Conservation (phyloP, 2,329 filamentous ascomycete genomes). For the Alternaria dauci region DNA sequence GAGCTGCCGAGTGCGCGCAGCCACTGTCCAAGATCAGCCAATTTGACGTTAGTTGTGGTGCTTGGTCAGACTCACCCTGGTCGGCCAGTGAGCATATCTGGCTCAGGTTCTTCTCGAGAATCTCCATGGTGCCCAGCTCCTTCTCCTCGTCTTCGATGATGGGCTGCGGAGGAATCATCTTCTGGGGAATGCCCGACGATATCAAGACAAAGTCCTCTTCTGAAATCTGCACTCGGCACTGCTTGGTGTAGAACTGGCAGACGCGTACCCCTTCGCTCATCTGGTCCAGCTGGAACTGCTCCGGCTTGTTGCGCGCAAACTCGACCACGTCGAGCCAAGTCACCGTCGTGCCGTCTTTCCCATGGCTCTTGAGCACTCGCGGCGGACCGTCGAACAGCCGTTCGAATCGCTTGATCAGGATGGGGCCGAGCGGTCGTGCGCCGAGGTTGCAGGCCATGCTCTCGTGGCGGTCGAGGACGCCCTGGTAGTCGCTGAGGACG, state of each 20-base stretch:
- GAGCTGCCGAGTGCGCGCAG: conserved; percentile 76
- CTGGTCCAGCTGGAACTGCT: conserved; percentile 77
- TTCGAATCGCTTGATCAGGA: conserved; percentile 85
- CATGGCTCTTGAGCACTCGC: conserved; percentile 68
- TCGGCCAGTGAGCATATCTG: conserved; percentile 83
- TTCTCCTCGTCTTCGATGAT: conserved; percentile 87
- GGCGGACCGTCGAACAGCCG: conserved; percentile 85
- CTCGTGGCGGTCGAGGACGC: conserved; percentile 83
- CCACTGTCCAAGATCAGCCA: conserved; percentile 57
- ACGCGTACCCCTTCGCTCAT: conserved; percentile 73
- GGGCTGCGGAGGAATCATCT: conserved; percentile 80
- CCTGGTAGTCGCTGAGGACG: conserved; percentile 82
- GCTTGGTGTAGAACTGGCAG: conserved; percentile 84
- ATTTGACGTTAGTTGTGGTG: neutral
- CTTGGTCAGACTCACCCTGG: conserved; percentile 61
- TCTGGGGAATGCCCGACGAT: conserved; percentile 81
- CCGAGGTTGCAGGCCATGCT: conserved; percentile 86
- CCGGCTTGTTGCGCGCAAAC: conserved; percentile 81
- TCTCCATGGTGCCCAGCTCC: conserved; percentile 83
- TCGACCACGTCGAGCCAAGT: conserved; percentile 88
- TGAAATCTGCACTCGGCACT: conserved; percentile 81
- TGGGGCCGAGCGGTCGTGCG: conserved; percentile 81
- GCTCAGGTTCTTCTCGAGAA: conserved; percentile 79
- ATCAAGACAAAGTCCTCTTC: conserved; percentile 90
- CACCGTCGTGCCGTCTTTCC: conserved; percentile 68